These are phyloP conservation scores for Puccinellia tenuiflora DNA, from an alignment of 176 grass and related monocot species.

Conservation along the genomic window DNA sequence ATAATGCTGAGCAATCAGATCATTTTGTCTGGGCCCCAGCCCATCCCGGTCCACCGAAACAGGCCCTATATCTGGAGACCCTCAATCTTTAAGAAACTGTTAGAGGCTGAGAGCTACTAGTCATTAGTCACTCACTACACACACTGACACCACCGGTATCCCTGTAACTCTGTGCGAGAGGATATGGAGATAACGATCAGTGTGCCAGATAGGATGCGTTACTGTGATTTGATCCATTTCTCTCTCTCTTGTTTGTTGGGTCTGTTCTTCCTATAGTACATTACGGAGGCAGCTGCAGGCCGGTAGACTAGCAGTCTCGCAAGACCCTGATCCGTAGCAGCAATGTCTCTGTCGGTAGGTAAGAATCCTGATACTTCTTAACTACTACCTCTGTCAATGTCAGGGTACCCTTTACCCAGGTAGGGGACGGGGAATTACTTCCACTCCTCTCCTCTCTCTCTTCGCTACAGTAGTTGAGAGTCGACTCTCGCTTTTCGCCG, in stretches of 20 bases:
- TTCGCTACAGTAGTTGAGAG: too few relatives aligned
- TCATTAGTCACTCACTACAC: background rate
- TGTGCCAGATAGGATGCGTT: background rate
- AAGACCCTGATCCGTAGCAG: background rate
- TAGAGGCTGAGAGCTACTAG: background rate
- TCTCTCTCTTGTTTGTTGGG: background rate
- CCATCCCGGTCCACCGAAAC: background rate
- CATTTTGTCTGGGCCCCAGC: background rate
- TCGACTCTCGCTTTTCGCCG: too few relatives aligned
- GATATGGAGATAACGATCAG: background rate
- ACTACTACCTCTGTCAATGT: too few relatives aligned
- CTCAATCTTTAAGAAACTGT: too few relatives aligned
- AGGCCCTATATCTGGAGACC: background rate
- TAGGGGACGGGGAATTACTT: too few relatives aligned
- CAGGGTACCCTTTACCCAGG: too few relatives aligned
- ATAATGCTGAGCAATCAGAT: background rate
- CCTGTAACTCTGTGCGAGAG: background rate
- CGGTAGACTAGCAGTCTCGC: background rate
- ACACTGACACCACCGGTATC: background rate
- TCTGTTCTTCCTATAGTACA: background rate
- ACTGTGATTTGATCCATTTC: background rate
- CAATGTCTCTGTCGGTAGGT: background rate
- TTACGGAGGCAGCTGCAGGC: background rate
- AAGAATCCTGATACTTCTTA: too few relatives aligned
- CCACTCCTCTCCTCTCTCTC: too few relatives aligned